Evolutionary conservation across 306 rosid genomes (phyloP), one percentile per base, ranked within the genome.

Genomic region (Casuarina cunninghamiana): DNA sequence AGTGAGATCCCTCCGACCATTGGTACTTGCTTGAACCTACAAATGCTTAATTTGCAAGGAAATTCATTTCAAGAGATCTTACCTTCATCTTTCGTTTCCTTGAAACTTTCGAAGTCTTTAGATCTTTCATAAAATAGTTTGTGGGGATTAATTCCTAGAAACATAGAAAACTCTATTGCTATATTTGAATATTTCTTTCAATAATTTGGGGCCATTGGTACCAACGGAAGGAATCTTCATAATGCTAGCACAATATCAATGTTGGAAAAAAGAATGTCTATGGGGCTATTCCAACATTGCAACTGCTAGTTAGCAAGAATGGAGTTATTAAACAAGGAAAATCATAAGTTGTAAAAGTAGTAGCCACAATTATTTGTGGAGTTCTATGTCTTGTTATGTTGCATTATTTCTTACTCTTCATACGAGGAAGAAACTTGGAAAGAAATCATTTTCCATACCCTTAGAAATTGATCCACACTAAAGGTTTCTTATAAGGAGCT

Each of bases 201-300:
- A n/a, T n/a, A n/a, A n/a, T n/a, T n/a, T 87, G 21, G 87, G 74
- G 9, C 90, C 90, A 0, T 87, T 76, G 43, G 90, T 89, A 0
- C 86, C 83, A 62, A 80, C 50, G 1, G 12, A 69, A 48, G 90
- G 90, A 19, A 75, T 71, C 5, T 87, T 90, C 13, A 0, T 45
- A 87, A 87, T 55, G 54, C 65, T 13, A 86, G 78, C 10, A 21
- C 37, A 9, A 3, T 69, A 43, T 77, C 53, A 7, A 2, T 79
- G 48, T 1, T 4, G 1, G 74, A 73, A 57, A 83, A 83, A 57
- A 0, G 17, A 1, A 72, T 79, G 26, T 79, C 5, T 83, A 81
- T 41, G 87, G 87, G 0, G 71, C 76, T 12, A 6, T 72, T 11
- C 12, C 15, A 0, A 12, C 39, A 16, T 9, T 73, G 10, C 41